Percentiles rank a stretch among this genome's conserved stretches.
Conservation (phyloP, 106 monocot genomes). For the Chionographis japonica region DNA sequence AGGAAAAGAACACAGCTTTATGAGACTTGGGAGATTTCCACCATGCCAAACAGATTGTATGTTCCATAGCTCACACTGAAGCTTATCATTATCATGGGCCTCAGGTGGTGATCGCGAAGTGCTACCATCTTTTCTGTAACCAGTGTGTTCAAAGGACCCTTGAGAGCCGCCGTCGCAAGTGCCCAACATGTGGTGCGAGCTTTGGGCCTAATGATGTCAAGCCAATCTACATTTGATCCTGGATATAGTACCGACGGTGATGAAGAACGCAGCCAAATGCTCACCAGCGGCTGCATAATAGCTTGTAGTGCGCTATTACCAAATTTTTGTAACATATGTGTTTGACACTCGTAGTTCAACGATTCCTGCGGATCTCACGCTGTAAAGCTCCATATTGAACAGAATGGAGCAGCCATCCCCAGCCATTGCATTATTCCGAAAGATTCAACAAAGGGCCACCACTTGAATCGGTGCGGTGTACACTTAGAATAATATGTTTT, state of each 20-base stretch:
- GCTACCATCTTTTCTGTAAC: constrained; percentile 88
- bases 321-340: constrained; percentile 10
- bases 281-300: not conserved
- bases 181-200: constrained; percentile 62
- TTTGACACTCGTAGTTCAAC: not conserved
- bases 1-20: no score
- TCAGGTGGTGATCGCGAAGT: constrained; percentile 97
- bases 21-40: no score
- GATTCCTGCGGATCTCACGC: not conserved
- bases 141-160: constrained; percentile 65
- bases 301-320: not conserved
- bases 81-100: not conserved
- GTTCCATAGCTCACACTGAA: no score
- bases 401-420: not conserved
- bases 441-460: not conserved
- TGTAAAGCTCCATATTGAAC: not conserved
- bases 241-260: not conserved
- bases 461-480: not conserved
- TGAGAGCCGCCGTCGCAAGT: constrained; percentile 71
- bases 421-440: not conserved
- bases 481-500: constrained; percentile 4
- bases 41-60: no score
- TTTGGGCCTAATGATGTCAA: constrained; percentile 93
- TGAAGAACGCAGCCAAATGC: not conserved
- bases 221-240: constrained; percentile 71